Evolutionary conservation across 2,329 filamentous ascomycete species (phyloP), one percentile per base, ranked within the genome.

Genomic region (Paraphoma chrysanthemicola): DNA sequence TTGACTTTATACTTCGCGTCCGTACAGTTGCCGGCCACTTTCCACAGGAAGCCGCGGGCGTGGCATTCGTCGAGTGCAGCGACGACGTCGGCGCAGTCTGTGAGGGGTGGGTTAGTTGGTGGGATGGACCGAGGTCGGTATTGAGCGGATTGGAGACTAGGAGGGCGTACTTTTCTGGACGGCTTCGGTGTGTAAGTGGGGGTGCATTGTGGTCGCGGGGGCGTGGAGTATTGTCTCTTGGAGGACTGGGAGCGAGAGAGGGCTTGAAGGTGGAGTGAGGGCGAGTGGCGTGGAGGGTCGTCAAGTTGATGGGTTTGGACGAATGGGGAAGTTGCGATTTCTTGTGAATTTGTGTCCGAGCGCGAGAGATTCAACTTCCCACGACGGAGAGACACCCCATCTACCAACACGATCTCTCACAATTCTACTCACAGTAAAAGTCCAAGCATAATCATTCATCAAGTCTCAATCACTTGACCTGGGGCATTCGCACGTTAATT

Each of bases 11-110:
- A 83, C 78, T 99, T 99, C 60, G 90, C 86, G 41, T 89, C 85
- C 77, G 92, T 98, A 85, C 95, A 99, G 82, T 90, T 92, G 54
- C 95, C 95, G 59, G 92, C 81, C 1, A 91, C 88, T 79, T 97
- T 97, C 86, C 91, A 93, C 55, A 99, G 80, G 80, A 99, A 99
- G 52, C 95, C 95, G 57, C 86, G 86, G 31, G 91, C 90, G 75
- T 99, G 95, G 81, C 95, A 99, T 82, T 97, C 92, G 72, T 98
- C 95, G 66, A 99, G 91, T 46, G 91, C 90, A 48, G 84, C 89
- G 88, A 98, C 97, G 76, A 99, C 87, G 67, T 96, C 93, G 78
- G 94, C 92, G 85, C 95, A 99, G 72, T 90, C 95, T 99, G 62
- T 36, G 45, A 14, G 4, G 6, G 9, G 33, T 43, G 36, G 31